Base-by-base conservation (phyloP, 345 rosid genomes). In the Sonneratia alba region DNA sequence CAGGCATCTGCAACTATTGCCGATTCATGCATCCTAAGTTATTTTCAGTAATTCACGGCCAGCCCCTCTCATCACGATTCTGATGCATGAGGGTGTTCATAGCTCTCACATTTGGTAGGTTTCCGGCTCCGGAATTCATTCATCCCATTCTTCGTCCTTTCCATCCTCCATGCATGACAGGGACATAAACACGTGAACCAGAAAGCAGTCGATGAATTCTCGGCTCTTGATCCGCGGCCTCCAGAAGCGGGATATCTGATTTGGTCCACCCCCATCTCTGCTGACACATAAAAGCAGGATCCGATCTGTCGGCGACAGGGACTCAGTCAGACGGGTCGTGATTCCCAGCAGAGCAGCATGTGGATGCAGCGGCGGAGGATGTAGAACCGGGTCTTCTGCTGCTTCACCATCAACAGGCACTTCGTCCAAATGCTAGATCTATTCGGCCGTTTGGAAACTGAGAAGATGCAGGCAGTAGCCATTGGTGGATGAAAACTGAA, bases 341-440 rank as follows among this genome's bases (percentile, higher is more conserved):
- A 70, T 89, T 83, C 86, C 96, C 96, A 93, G 36, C 96, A 91
- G 13, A 93, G 78, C 45, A 93, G 87, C 97, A 93, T 91, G 68
- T 84, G 83, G 81, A 88, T 73, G 81, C 96, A 93, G 14, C 97
- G 93, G 10, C 87, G 84, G 1, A 93, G 81, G 71, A 91, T 91
- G 72, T 89, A 93, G 70, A 89, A 81, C 3, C 96, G 87, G 59
- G 92, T 87, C 77, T 87, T 89, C 63, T 88, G 97, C 51, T 93
- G 97, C 74, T 89, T 93, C 6, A 80, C 90, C 87, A 89, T 77
- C 19, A 15, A 47, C 75, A 82, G 72, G 27, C 92, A 88, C 65
- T 84, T 84, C 34, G 80, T 81, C 49, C 81, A 19, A 34, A 91
- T 57, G 40, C 87, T 69, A 72, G 79, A 85, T 69, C 72, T 66